Conservation (phyloP, 2,329 filamentous ascomycete species). For the Massarina eburnea region DNA sequence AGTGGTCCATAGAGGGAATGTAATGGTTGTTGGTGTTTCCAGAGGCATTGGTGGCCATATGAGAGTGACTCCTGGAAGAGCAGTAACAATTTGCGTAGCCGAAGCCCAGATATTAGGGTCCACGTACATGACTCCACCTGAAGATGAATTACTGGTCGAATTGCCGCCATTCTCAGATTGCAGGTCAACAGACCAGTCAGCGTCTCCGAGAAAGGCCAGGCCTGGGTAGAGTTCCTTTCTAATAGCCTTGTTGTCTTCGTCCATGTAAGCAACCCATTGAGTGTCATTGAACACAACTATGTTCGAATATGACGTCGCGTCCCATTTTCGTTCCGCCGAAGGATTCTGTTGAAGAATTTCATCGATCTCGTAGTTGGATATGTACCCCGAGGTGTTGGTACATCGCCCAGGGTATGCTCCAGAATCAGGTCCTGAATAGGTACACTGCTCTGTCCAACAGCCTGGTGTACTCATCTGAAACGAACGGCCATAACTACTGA, state of each 20-base stretch:
- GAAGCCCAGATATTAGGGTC: too few relatives aligned
- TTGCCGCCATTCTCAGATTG: too few relatives aligned
- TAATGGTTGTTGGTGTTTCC: too few relatives aligned
- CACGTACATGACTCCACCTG: too few relatives aligned
- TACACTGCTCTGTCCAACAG: conserved; percentile 36
- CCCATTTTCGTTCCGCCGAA: too few relatives aligned
- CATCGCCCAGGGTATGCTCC: conserved; percentile 36
- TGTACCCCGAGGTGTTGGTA: conserved; percentile 43
- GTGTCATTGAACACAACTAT: conserved; percentile 21
- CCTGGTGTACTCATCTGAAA: conserved; percentile 36
- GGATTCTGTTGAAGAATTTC: conserved; percentile 26
- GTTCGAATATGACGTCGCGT: too few relatives aligned
- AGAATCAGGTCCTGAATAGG: conserved; percentile 34
- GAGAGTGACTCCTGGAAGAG: too few relatives aligned
- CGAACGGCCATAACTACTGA: conserved; percentile 38
- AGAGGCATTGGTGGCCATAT: too few relatives aligned
- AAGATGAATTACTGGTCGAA: too few relatives aligned
- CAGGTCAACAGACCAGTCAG: conserved; percentile 43
- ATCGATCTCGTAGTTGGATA: conserved; percentile 45
- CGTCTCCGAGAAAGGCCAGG: conserved; percentile 35
- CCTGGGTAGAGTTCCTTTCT: conserved; percentile 18
- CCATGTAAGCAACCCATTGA: conserved; percentile 26
- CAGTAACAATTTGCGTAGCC: too few relatives aligned
- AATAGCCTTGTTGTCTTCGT: conserved; percentile 19
- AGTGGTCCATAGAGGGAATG: too few relatives aligned